Evolutionary conservation across 2,329 filamentous ascomycete species (phyloP).

Genomic region (Fusarium papillatum): DNA sequence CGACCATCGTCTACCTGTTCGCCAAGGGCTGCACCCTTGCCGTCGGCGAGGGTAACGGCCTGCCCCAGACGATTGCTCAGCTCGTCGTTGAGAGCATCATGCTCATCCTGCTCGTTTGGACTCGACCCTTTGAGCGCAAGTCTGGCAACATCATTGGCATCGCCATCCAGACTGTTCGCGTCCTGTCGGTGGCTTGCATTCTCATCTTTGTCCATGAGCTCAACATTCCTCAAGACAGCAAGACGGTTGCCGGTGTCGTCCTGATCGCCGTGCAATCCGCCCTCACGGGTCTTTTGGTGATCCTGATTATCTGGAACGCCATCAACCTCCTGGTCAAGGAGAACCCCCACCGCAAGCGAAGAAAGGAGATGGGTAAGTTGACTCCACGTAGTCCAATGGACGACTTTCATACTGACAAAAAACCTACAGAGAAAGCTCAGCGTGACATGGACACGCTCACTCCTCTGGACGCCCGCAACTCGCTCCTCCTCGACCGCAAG

Average conservation of each 20-base stretch:
- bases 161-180: conserved; percentile 88
- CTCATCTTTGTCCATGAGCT: conserved; percentile 95
- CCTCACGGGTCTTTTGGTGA: conserved; percentile 85
- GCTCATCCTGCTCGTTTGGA: conserved; percentile 85
- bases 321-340: conserved; percentile 85
- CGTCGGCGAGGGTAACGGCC: conserved; percentile 86
- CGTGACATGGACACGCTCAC: conserved; percentile 87
- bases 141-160: conserved; percentile 96
- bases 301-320: conserved; percentile 91
- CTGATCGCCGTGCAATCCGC: conserved; percentile 92
- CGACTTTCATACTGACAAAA: conserved; percentile 43
- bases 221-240: conserved; percentile 89
- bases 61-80: conserved; percentile 84
- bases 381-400: background rate
- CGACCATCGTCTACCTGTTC: conserved; percentile 90
- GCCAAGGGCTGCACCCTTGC: conserved; percentile 90
- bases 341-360: conserved; percentile 90
- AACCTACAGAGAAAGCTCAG: conserved; percentile 75
- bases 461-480: conserved; percentile 88
- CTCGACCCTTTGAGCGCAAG: conserved; percentile 87
- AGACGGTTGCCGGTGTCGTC: conserved; percentile 94
- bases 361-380: conserved; percentile 88
- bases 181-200: conserved; percentile 90
- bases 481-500: conserved; percentile 78
- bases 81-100: conserved; percentile 86